phyloP scores from a whole-genome alignment of 352 stramenopile species.

The Pythium chondricola region DNA sequence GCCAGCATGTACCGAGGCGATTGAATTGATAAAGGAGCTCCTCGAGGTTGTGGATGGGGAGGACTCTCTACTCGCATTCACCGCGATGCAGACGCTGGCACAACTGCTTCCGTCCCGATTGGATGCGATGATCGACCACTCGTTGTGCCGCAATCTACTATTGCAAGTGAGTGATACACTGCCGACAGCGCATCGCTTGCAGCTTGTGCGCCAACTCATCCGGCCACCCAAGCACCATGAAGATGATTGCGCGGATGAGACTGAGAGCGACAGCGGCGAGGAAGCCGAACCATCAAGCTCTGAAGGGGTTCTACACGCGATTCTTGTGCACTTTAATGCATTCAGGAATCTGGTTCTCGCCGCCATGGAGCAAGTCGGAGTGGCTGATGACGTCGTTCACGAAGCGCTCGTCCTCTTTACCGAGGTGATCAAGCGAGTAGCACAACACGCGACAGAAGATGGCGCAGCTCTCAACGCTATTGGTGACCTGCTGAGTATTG shows the following conservation, averaged over 20 bases:
- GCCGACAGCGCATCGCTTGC: constrained; percentile 21
- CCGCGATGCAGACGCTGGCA: constrained; percentile 36
- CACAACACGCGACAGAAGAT: not conserved
- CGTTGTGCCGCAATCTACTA: no score
- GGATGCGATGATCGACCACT: no score
- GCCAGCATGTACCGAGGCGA: no score
- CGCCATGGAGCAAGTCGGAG: not conserved
- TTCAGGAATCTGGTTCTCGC: not conserved
- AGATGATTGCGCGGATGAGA: no score
- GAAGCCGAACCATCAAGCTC: not conserved
- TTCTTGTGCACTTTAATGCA: not conserved
- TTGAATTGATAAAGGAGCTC: no score
- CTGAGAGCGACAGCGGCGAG: no score
- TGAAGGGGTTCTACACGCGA: not conserved
- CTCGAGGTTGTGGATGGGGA: constrained; percentile 17
- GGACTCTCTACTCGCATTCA: constrained; percentile 39
- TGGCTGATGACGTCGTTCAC: not conserved
- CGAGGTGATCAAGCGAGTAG: constrained; percentile 2
- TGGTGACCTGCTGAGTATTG: not conserved
- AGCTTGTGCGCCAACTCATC: constrained; percentile 42
- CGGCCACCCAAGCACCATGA: not conserved
- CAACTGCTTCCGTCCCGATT: no score
- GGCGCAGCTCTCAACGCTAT: no score
- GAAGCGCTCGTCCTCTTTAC: constrained; percentile 3
- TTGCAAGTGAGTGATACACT: no score